Conservation (phyloP, 1,139 yeast species). For the Debaryomycetaceae sp. region DNA sequence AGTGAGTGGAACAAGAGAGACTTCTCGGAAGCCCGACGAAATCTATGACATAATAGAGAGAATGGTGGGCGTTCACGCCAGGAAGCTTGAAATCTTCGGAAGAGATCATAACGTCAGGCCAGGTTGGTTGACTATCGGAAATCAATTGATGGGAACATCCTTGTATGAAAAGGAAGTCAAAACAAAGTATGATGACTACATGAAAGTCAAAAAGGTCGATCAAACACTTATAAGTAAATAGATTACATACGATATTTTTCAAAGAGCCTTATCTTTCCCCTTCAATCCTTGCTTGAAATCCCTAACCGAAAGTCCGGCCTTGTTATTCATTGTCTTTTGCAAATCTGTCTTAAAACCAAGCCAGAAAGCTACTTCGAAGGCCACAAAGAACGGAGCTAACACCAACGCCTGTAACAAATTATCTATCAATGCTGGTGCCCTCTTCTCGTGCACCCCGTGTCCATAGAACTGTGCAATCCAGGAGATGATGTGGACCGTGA, state of each 20-base stretch:
- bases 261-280: neutral
- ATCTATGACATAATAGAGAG: constrained; percentile 82
- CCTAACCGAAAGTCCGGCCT: constrained; percentile 39
- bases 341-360: constrained; percentile 60
- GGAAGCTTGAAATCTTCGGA: constrained; percentile 87
- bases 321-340: constrained; percentile 50
- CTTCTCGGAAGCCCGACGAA: constrained; percentile 90
- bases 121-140: constrained; percentile 92
- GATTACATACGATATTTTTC: neutral
- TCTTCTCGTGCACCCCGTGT: constrained; percentile 75
- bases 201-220: neutral
- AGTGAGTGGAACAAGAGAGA: constrained; percentile 81
- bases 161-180: constrained; percentile 59
- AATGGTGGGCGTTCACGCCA: constrained; percentile 67
- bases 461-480: constrained; percentile 93
- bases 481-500: constrained; percentile 44
- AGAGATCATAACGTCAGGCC: constrained; percentile 79
- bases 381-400: constrained; percentile 86
- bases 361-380: constrained; percentile 69
- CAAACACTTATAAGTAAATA: neutral
- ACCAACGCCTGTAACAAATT: constrained; percentile 81
- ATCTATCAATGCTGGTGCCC: constrained; percentile 86
- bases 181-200: constrained; percentile 27
- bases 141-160: constrained; percentile 63
- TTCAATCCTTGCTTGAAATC: constrained; percentile 18